Base-by-base conservation (phyloP, 192 early-diverging fungal genomes). In the Thamnidium elegans region DNA sequence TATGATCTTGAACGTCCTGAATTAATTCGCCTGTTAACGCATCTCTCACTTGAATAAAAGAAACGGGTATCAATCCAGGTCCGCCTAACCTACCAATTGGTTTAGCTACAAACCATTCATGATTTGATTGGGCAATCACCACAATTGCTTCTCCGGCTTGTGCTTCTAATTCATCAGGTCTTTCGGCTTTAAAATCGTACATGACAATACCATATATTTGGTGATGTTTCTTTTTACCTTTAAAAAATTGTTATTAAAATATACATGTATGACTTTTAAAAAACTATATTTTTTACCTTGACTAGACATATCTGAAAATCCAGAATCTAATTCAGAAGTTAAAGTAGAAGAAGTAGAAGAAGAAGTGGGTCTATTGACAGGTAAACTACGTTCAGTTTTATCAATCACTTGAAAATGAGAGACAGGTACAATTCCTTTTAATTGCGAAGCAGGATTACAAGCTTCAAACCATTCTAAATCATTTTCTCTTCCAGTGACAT, bases 91-190 rank as follows among this genome's bases (percentile, higher is more conserved):
- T 71, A 54, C 70, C 73, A 36, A 83, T 80, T 26, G 83, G 84
- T 77, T 84, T 87, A 43, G 83, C 89, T 39, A 90, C 83, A 64
- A 85, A 79, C 89, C 89, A 90, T 71, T 90, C 89, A 19, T 80
- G 78, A 50, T 86, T 88, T 59, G 84, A 85, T 48, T 88, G 86
- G 15, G 89, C 87, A 67, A 90, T 84, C n/a, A 90, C 73, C 11
- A 88, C 66, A 65, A 90, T 79, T 20, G 81, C 76, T 65, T 90
- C 89, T 44, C 81, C 84, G 23, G 80, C 77, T 64, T 75, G 73
- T 46, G 85, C 79, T 3, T 83, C 76, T 23, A 88, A 63, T 75
- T 90, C 89, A 51, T 90, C 87, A 34, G 68, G 66, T 66, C 82
- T 75, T 65, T 87, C 87, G 0, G 89, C 87, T 21, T 70, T 70